Evolutionary conservation across 371 early-diverging fungal genomes (phyloP), one percentile per base, ranked within the genome.

Genomic region (Coemansia sp.): DNA sequence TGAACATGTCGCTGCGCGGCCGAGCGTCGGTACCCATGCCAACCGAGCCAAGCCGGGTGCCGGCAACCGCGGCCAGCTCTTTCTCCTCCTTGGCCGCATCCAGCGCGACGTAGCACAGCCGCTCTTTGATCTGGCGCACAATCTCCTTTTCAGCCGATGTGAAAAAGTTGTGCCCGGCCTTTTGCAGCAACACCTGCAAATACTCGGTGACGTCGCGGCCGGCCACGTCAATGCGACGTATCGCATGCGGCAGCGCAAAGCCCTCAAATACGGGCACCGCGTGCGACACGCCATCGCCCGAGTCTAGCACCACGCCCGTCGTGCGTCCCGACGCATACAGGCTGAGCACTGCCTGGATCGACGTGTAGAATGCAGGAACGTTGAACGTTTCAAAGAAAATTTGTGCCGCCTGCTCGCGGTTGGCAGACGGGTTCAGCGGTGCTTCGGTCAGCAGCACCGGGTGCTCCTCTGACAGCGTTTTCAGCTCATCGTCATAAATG

Each of bases 381-480:
- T 96, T 95, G 82, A 97, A 98, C 5, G 97, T 97, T 67, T 98
- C 98, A 70, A 98, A 97, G 74, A 97, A 91, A 61, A 97, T 90
- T 80, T 95, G 95, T 41, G 95, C 94, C 34, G 90, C 91, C 49
- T 86, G 82, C 53, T 98, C 98, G 54, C 98, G 86, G 80, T 95
- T 93, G 31, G 80, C 65, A 53, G 90, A 83, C 49, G 97, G 94
- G 72, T 95, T 95, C 57, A 94, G 83, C 47, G 97, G 96, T 34
- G 95, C 94, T 80, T 96, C 97, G 12, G 98, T 97, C 71, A 96
- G 82, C 56, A 95, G 82, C 14, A 97, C 92, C 45, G 98, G 97
- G 80, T 97, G 98, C 90, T 97, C 97, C 80, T 97, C 97, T 7
- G 92, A 85, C n/a, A 90, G 78, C 26, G 88, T 92, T 72, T 93